Base-by-base conservation (phyloP, 2,329 filamentous ascomycete genomes). In the Xylaria sp. region DNA sequence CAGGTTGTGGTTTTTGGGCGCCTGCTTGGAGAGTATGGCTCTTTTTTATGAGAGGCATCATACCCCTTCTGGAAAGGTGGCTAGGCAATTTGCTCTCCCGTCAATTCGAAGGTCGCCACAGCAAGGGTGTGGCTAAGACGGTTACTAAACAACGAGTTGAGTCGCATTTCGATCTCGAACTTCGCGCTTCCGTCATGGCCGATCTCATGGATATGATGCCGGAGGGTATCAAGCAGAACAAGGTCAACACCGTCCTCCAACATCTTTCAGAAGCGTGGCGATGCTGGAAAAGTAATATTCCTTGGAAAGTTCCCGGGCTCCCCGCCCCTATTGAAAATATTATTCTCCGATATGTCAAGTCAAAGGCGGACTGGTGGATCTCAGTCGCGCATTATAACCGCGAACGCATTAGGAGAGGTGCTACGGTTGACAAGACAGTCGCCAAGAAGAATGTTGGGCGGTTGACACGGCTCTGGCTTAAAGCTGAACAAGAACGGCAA, bases 161-260 rank as follows among this genome's bases (percentile, higher is more conserved):
- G 79, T 98, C 96, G 28, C 97, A 99, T 79, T 99, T 98, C 78
- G 96, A 99, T 82, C 86, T 99, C 66, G 96, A 99, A 82, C 90
- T 99, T 60, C 93, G 96, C 77, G 97, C 97, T 18, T 98, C 96
- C 0, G 96, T 99, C 73, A 99, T 99, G 95, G 94, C 95, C 54
- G 96, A 99, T 82, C 85, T 99, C 60, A 98, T 98, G 92, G 96
- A 99, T 78, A 99, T 99, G 97, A 99, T 99, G 96, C 96, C 96
- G 0, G 97, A 99, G 80, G 96, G 96, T 74, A 98, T 99, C 84
- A 98, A 98, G 81, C 96, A 99, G 80, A 99, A 96, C 85, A 99
- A 99, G 83, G 94, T 99, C 81, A 97, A 99, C 81, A 97, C 94
- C 1, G 95, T 99, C 54, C 85, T 99, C 63, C 96, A 98, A 78